Evolutionary conservation across 441 rosid species (phyloP), one percentile per base, ranked within the genome.

Genomic region (Adansonia gregorii): DNA sequence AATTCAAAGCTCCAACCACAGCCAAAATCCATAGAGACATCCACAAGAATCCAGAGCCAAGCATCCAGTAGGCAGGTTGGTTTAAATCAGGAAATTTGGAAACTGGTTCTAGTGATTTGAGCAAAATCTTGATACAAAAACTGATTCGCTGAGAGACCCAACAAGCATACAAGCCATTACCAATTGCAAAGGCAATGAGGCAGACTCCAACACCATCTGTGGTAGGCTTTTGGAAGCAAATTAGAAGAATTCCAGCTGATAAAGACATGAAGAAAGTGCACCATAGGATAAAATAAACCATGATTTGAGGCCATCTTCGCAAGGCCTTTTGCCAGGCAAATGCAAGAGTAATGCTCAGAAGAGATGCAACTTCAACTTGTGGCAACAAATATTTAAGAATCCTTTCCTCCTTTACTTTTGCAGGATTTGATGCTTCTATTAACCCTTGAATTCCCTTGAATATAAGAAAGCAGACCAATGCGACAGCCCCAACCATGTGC

Each of bases 1-100:
- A 96, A 77, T 96, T 93, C 81, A 87, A 75, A 3, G 99, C 97
- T 83, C 99, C 98, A 39, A 94, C 59, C 54, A 96, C 89, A 66
- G 96, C 98, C 61, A 94, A 83, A 60, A 89, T 91, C 99, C 98
- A 96, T 41, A 96, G 19, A 6, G 98, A 96, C 97, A 94, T 94
- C 99, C 99, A 96, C 59, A 94, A 4, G 89, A 94, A 94, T 17
- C 99, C 99, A 52, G 83, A 82, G 22, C 87, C 93, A 74, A 96
- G 91, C 95, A 93, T 92, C 83, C 81, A 89, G 58, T 94, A 96
- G 7, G 91, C 90, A 6, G 98, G 98, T 41, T 84, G 85, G 75
- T 94, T 96, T 74, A 96, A 76, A 80, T 92, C 96, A 1, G 85
- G 84, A 58, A 94, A 92, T 77, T 90, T 94, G 4, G 93, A 86